These are phyloP conservation scores for Dendrobium catenatum DNA, from an alignment of 106 monocot species.

Conservation along the genomic window DNA sequence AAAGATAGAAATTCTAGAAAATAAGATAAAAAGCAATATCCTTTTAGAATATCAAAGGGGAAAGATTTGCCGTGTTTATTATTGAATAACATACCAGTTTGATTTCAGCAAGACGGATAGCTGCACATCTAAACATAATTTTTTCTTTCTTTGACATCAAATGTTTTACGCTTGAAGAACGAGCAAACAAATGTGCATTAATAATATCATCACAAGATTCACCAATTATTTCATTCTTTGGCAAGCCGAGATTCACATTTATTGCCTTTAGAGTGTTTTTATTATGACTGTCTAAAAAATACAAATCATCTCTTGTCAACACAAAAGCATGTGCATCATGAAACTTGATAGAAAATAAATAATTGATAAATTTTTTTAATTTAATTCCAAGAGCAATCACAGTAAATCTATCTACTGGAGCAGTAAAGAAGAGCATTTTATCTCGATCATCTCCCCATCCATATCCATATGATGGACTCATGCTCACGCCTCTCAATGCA, in stretches of 20 bases:
- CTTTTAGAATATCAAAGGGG: background rate
- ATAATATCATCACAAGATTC: conserved; percentile 9
- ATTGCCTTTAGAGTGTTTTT: background rate
- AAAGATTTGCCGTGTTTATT: background rate
- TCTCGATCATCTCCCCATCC: conserved; percentile 8
- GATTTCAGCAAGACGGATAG: conserved; percentile 12
- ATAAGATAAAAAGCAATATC: background rate
- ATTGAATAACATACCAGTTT: conserved; percentile 11
- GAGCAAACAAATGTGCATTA: background rate
- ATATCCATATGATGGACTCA: conserved; percentile 12
- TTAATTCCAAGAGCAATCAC: conserved; percentile 13
- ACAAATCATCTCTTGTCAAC: conserved; percentile 8
- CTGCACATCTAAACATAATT: background rate
- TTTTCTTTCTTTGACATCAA: background rate
- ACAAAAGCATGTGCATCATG: conserved; percentile 4
- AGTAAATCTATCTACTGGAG: conserved; percentile 11
- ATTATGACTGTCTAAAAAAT: background rate
- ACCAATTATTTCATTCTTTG: background rate
- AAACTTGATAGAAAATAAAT: conserved; percentile 1
- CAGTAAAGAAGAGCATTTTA: conserved; percentile 11
- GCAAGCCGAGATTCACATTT: background rate
- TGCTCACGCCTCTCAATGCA: conserved; percentile 10
- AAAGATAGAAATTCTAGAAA: background rate
- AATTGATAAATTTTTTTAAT: conserved; percentile 8
- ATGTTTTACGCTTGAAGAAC: background rate